Base-by-base conservation (phyloP, 495 filamentous ascomycete species). In the Mytilinidion resinicola region DNA sequence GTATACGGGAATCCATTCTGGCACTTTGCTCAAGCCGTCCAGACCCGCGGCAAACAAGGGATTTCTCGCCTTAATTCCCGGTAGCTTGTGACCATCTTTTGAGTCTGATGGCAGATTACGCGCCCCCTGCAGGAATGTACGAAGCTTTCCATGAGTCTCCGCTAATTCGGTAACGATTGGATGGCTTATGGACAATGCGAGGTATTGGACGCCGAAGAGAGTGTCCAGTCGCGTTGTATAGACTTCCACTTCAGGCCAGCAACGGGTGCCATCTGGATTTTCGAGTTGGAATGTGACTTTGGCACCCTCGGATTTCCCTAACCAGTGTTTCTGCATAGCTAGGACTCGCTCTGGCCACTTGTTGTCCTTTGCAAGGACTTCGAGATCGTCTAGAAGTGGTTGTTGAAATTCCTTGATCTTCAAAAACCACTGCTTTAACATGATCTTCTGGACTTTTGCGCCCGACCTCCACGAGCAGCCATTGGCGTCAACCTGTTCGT, bases 361-460 rank as follows among this genome's bases (percentile, higher is more conserved):
- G 3, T 78, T 80, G n/a, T 78, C 72, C 46, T 78, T 73, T 9
- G 78, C 73, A 8, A 96, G 74, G 1, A 76, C 70, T 20, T 90
- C 82, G 1, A 95, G 76, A 57, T 89, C 90, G 21, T 84, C 74
- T 35, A 95, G 71, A 0, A 96, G 75, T n/a, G 79, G 72, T 51
- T 91, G 83, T 51, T 85, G 81, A 67, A 89, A 95, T 19, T 78
- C 78, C 1, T 88, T 91, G 60, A 95, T 95, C 33, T 82, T 82
- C 51, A 96, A 82, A 64, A 95, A 96, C 90, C 90, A 96, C 65
- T 96, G 90, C 69, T 90, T 88, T 19, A 95, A 74, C 53, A 82
- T 82, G 51, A 81, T 73, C 70, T 90, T 86, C 69, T 92, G 87
- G 34, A 95, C 89, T 62, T 88, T 85, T 7, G 88, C 90, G 3